Conservation (phyloP, 2,329 filamentous ascomycete species). For the Colletotrichum trifolii region DNA sequence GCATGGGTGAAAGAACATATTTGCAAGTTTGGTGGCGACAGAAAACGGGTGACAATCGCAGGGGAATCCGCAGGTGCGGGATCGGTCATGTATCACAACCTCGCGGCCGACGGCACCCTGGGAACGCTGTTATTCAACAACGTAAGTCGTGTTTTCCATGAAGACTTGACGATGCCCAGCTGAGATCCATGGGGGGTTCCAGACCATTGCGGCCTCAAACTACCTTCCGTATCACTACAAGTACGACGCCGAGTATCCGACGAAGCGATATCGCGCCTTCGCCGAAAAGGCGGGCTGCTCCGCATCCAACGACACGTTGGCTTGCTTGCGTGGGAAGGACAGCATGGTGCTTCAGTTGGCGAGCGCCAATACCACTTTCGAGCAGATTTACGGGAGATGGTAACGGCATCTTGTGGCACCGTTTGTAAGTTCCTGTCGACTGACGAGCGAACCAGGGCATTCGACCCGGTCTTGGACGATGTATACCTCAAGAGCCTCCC, state of each 20-base stretch:
- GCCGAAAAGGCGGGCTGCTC: constrained; percentile 52
- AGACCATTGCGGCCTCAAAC: constrained; percentile 26
- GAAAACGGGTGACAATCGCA: constrained; percentile 58
- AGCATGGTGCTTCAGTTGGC: constrained; percentile 42
- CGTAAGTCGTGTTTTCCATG: background rate
- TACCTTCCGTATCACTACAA: constrained; percentile 29
- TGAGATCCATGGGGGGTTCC: background rate
- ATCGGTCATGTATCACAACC: constrained; percentile 56
- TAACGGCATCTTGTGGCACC: background rate
- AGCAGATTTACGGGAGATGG: constrained; percentile 40
- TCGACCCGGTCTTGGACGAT: constrained; percentile 50
- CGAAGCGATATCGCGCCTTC: constrained; percentile 14
- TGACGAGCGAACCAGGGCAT: constrained; percentile 31
- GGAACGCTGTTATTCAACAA: constrained; percentile 54
- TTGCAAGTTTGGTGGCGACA: constrained; percentile 61
- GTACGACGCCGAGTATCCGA: constrained; percentile 10
- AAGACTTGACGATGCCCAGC: accelerated
- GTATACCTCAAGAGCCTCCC: constrained; percentile 45
- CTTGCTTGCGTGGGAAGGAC: constrained; percentile 43
- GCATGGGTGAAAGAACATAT: constrained; percentile 64
- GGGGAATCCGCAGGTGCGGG: constrained; percentile 65
- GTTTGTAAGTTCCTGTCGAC: background rate
- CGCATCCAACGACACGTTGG: constrained; percentile 39
- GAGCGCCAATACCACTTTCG: constrained; percentile 38
- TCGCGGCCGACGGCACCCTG: constrained; percentile 56